These are phyloP conservation scores for Posidonia australis DNA, from an alignment of 106 monocot species.

Conservation along the genomic window DNA sequence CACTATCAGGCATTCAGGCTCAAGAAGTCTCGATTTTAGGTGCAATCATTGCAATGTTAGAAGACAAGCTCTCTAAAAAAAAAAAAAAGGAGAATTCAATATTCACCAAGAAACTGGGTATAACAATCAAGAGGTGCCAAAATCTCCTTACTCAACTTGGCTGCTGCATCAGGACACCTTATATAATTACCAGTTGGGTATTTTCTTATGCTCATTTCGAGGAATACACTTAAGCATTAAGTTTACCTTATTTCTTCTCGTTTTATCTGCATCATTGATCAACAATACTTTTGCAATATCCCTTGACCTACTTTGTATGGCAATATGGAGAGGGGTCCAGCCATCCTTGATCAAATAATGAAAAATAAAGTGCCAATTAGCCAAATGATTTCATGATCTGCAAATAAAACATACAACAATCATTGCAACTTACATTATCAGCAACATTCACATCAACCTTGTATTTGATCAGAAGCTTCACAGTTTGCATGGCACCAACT, in stretches of 20 bases:
- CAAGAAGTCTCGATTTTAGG: too few relatives aligned
- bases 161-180: not conserved
- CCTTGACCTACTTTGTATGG: slow-evolving; percentile 78
- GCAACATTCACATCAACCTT: slow-evolving; percentile 87
- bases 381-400: not conserved
- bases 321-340: slow-evolving; percentile 89
- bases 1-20: too few relatives aligned
- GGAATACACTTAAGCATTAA: too few relatives aligned
- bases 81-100: not conserved
- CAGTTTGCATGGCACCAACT: slow-evolving; percentile 92
- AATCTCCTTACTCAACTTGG: not conserved
- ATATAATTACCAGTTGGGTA: not conserved
- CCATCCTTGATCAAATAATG: slow-evolving; percentile 49
- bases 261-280: slow-evolving; percentile 78
- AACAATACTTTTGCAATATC: slow-evolving; percentile 84
- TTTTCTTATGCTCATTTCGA: too few relatives aligned
- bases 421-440: slow-evolving; percentile 63
- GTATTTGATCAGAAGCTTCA: slow-evolving; percentile 84
- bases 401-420: not conserved
- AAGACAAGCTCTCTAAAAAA: too few relatives aligned
- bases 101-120: not conserved
- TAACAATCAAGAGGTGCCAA: not conserved
- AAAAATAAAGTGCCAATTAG: slow-evolving; percentile 2
- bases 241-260: slow-evolving; percentile 78
- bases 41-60: too few relatives aligned